Percentiles rank a stretch among this genome's conserved stretches.
phyloP scores from a whole-genome alignment of 805 yeast species.

The Lipomyces kockii region DNA sequence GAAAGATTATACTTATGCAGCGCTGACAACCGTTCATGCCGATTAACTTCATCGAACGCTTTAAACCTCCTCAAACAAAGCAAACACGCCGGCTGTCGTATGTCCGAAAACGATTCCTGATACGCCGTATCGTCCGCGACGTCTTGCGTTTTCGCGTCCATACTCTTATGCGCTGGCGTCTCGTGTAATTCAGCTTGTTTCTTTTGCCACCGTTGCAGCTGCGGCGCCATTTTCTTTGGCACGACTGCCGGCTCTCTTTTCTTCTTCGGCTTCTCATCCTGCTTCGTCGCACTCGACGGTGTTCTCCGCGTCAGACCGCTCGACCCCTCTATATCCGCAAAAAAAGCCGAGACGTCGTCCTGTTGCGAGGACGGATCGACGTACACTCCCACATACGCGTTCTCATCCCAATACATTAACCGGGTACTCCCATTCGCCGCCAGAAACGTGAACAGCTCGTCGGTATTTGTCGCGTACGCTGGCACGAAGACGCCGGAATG shows the following conservation, averaged over 20 bases:
- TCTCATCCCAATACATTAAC: constrained; percentile 34
- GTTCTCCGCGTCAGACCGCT: background rate
- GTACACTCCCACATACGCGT: constrained; percentile 17
- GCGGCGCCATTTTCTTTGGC: constrained; percentile 31
- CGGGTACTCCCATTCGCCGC: constrained; percentile 24
- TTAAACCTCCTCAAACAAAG: constrained; percentile 33
- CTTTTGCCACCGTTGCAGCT: constrained; percentile 33
- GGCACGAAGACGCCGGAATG: constrained; percentile 38
- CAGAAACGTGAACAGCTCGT: constrained; percentile 16
- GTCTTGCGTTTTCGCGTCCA: background rate
- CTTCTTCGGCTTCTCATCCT: constrained; percentile 18
- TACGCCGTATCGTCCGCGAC: background rate
- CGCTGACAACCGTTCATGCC: constrained; percentile 31
- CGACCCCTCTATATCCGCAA: constrained; percentile 8
- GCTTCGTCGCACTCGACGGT: background rate
- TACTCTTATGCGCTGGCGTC: background rate
- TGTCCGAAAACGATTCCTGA: constrained; percentile 34
- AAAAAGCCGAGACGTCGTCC: constrained; percentile 22
- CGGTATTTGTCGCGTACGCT: constrained; percentile 10
- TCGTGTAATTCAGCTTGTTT: constrained; percentile 36
- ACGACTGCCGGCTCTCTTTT: background rate
- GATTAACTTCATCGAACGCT: constrained; percentile 28
- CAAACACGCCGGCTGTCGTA: constrained; percentile 27
- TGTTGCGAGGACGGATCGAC: constrained; percentile 17
- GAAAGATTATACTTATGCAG: constrained; percentile 25